These are phyloP conservation scores for Aphanocladium album DNA, from an alignment of 2,329 filamentous ascomycete species.

Conservation along the genomic window DNA sequence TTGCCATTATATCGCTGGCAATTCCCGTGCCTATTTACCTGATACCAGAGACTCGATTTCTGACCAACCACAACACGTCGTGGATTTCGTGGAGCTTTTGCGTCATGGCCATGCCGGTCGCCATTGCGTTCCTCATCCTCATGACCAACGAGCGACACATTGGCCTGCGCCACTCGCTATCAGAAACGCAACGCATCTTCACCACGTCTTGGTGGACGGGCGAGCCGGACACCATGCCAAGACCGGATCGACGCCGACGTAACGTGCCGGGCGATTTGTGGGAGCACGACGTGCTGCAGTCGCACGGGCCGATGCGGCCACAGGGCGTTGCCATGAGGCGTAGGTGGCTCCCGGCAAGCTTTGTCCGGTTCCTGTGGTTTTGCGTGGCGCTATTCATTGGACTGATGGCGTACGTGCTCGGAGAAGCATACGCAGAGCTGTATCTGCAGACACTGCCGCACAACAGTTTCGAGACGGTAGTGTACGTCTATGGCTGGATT, in stretches of 20 bases:
- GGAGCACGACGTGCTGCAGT: constrained; percentile 31
- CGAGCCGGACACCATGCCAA: constrained; percentile 44
- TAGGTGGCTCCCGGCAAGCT: constrained; percentile 59
- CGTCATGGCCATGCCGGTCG: constrained; percentile 65
- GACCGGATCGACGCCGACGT: constrained; percentile 38
- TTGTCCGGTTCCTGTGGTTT: constrained; percentile 66
- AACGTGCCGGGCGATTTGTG: constrained; percentile 32
- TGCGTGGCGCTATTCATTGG: constrained; percentile 58
- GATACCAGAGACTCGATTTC: constrained; percentile 44
- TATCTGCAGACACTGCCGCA: constrained; percentile 64
- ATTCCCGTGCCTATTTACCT: constrained; percentile 57
- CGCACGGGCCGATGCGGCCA: constrained; percentile 21
- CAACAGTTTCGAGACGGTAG: constrained; percentile 59
- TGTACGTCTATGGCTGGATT: constrained; percentile 68
- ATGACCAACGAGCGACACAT: constrained; percentile 60
- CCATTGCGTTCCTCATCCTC: constrained; percentile 59
- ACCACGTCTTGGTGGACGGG: constrained; percentile 62
- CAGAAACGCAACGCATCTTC: constrained; percentile 63
- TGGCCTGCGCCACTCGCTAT: constrained; percentile 54
- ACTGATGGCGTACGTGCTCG: constrained; percentile 61
- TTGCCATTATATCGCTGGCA: constrained; percentile 55
- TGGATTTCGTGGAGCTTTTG: constrained; percentile 68
- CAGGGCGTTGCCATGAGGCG: constrained; percentile 39
- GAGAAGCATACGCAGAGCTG: constrained; percentile 64
- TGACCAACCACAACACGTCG: constrained; percentile 58